Evolutionary conservation across 768 basidiomycete genomes (phyloP), one percentile per base, ranked within the genome.

Genomic region (Panellus pusillus): DNA sequence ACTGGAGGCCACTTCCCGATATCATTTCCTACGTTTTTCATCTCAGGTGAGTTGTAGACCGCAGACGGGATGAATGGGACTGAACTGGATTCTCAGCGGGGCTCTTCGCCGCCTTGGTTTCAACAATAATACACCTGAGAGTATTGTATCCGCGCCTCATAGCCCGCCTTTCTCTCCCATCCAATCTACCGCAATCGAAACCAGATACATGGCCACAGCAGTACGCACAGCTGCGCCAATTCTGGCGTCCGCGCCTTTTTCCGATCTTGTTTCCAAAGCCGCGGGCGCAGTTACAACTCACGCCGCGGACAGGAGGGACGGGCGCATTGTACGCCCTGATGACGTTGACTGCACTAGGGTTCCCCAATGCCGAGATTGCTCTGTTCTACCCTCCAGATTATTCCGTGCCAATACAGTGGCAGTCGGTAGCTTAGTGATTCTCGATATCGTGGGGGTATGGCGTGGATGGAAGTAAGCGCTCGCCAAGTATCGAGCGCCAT

Each of bases 311-410:
- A 14, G 93, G 93, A 18, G 87, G 89, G 0, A 93, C 91, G 0
- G 93, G 94, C 2, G 93, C 91, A 1, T 82, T 96, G 13, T 94
- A 93, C 62, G 84, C 86, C 11, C 75, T 84, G 6, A 79, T 94
- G 50, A 82, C 83, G 2, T 54, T 93, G 62, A 87, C 89, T 2
- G 89, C 91, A 2, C 72, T 93, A 11, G 90, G 89, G 0, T 92
- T 84, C 68, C 94, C 93, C 0, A 84, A 89, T 37, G 80, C 88
- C 0, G 79, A 87, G 58, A 78, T 95, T 18, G 79, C 87, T 1
- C 74, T 95, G 29, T 80, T 93, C 56, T 86, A 96, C 61, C 78
- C 91, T 8, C 91, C 93, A 0, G 78, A 81, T 41, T 78, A 87
- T 51, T 82, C 87, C 7, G 79, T 97, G 46, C 83, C 89, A 19